Percentiles rank a stretch among this genome's conserved stretches.
Conservation (phyloP, 2,329 filamentous ascomycete genomes). For the Hysterium pulicare region DNA sequence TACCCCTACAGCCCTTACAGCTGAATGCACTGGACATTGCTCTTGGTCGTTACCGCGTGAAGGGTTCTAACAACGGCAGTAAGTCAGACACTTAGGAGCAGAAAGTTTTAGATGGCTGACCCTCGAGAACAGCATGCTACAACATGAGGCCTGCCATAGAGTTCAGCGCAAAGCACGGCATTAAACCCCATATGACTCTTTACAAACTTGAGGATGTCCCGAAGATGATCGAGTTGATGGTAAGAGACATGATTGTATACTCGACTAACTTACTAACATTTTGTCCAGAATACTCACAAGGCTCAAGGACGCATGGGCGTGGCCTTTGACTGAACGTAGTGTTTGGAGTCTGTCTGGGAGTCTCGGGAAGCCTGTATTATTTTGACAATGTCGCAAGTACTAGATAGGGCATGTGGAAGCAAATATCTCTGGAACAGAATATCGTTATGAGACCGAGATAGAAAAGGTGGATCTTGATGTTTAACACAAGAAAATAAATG, state of each 20-base stretch:
- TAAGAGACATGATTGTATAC: too few species aligned
- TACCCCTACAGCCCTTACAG: conserved; percentile 26
- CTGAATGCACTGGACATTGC: conserved; percentile 33
- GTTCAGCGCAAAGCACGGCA: conserved; percentile 32
- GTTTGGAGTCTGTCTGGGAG: too few species aligned
- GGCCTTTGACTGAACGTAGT: conserved; percentile 18
- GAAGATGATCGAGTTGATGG: conserved; percentile 35
- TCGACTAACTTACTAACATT: neutral
- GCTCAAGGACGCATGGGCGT: conserved; percentile 30
- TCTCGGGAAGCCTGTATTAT: too few species aligned
- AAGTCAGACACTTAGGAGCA: too few species aligned
- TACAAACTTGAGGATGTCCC: conserved; percentile 31
- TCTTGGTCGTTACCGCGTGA: conserved; percentile 22
- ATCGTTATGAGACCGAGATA: too few species aligned
- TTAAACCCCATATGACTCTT: conserved; percentile 26
- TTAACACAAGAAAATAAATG: too few species aligned
- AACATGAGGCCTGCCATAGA: conserved; percentile 33
- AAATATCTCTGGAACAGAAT: too few species aligned
- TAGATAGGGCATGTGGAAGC: too few species aligned
- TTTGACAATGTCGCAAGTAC: too few species aligned
- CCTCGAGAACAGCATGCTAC: conserved; percentile 35
- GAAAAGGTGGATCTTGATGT: too few species aligned
- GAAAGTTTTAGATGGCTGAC: too few species aligned
- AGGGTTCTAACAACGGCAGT: conserved; percentile 34
- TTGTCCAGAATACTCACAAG: conserved; percentile 21